These are phyloP conservation scores for Spongospora subterranea DNA, from an alignment of 208 protist species.

Conservation along the genomic window DNA sequence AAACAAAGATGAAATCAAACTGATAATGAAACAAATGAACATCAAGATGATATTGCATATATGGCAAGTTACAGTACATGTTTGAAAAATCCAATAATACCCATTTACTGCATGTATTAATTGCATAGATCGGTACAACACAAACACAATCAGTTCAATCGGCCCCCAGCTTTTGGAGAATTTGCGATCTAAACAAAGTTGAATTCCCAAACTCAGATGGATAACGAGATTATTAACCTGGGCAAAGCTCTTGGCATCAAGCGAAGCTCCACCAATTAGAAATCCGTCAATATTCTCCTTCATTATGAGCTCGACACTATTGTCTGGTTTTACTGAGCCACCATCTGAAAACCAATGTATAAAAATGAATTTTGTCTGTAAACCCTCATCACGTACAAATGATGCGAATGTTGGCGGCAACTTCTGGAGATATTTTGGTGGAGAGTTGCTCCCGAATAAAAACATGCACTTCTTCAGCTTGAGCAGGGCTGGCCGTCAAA, in stretches of 20 bases:
- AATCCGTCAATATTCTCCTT: slow-evolving; percentile 68
- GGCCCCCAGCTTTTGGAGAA: neutral
- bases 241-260: slow-evolving; percentile 56
- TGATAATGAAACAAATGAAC: too few species aligned
- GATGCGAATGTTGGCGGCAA: slow-evolving; percentile 63
- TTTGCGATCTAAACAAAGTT: slow-evolving; percentile 25
- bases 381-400: slow-evolving; percentile 58
- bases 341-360: slow-evolving; percentile 57
- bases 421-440: neutral
- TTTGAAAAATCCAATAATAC: too few species aligned
- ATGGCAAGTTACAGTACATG: too few species aligned
- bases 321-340: slow-evolving; percentile 65
- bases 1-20: too few species aligned
- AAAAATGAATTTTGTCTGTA: neutral
- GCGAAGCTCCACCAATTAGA: slow-evolving; percentile 69
- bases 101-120: too few species aligned
- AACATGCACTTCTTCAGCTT: slow-evolving; percentile 68
- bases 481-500: slow-evolving; percentile 56
- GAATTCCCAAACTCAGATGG: neutral
- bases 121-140: neutral
- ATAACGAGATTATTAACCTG: neutral
- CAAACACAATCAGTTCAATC: neutral
- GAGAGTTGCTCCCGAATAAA: slow-evolving; percentile 52
- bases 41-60: too few species aligned
- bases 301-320: slow-evolving; percentile 55